Evolutionary conservation across 768 basidiomycete genomes (phyloP), one percentile per base, ranked within the genome.

Genomic region (Suillus sp.): DNA sequence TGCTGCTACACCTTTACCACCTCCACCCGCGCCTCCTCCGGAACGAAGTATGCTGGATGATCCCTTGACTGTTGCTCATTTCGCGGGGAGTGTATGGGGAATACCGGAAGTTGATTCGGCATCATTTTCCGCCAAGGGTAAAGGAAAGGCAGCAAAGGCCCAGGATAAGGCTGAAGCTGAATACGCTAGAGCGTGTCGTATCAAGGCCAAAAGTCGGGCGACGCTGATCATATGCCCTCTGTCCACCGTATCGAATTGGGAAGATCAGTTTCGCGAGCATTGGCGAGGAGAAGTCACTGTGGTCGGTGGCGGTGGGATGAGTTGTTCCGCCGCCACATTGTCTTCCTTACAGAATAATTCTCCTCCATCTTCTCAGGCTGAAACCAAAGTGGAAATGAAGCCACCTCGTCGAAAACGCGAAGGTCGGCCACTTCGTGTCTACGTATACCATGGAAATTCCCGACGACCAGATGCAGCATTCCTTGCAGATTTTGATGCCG

Each of bases 191-290:
- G 83, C 84, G 18, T 88, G 87, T 67, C 86, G 91, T 38, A 89
- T 96, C 70, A 95, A 93, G 75, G 79, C 83, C 40, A 90, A 87
- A 68, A 93, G 91, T 69, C 87, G 95, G 38, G 97, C 91, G 22
- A 98, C 97, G 7, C 79, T 99, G n/a, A 93, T 99, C 69, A 85
- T 99, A 34, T 99, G 97, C 70, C 97, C 97, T 8, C 82, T 99
- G 42, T 95, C 94, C 13, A 99, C 97, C 6, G 95, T 99, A 2
- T 88, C 93, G 55, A 99, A 99, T 71, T 99, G 97, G 97, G 97
- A 99, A 78, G 94, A 96, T 62, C 97, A 99, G 75, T 94, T 99
- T 71, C 86, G 91, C 63, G 97, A 99, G 72, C 97, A 99, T 74
- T 98, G 95, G 95, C 86, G 85, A 66, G 95, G 95, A 9, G 86